Evolutionary conservation across 768 basidiomycete species (phyloP), one percentile per base, ranked within the genome.

Genomic region (Thelephora aurantiotincta): DNA sequence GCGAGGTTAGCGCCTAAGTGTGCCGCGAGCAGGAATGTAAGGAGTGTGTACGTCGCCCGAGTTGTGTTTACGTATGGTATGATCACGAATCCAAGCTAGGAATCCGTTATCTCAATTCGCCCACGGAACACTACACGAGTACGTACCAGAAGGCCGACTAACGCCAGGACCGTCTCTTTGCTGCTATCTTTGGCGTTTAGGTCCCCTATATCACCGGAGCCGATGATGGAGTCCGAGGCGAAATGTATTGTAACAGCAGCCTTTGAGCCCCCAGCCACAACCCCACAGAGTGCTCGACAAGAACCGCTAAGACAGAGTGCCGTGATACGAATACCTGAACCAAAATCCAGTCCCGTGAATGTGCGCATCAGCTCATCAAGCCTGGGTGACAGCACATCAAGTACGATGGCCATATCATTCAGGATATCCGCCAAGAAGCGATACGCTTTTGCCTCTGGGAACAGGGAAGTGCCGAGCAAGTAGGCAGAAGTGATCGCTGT

Each of bases 131-230:
- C 19, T 12, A 5, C 18, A 18, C n/a, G 5, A 6, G 9, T 13
- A 54, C 76, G 56, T 48, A 82, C 82, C 58, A 83, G 55, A 73
- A 82, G 78, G 16, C 82, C 81, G 1, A 77, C 54, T 26, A 84
- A 70, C 1, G 76, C 77, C 2, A 85, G 62, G 0, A 82, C 74
- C 0, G 82, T 84, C 60, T 83, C 80, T 51, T 79, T 78, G 58
- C 80, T 82, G 0, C 76, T 70, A 50, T 80, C 80, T 56, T 85
- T 85, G 1, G 80, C 81, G 49, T 76, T 82, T 36, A 83, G 63
- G 53, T 84, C 82, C 1, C 81, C 80, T 11, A 83, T 65, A 52
- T 84, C 81, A 4, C 80, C 80, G 36, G 67, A 67, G 0, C 72
- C 71, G 9, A 50, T 57, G 12, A 65, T 45, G 1, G 77, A 71